Evolutionary conservation across 192 early-diverging fungal species (phyloP).

Genomic region (Gorgonomyces haynaldii): DNA sequence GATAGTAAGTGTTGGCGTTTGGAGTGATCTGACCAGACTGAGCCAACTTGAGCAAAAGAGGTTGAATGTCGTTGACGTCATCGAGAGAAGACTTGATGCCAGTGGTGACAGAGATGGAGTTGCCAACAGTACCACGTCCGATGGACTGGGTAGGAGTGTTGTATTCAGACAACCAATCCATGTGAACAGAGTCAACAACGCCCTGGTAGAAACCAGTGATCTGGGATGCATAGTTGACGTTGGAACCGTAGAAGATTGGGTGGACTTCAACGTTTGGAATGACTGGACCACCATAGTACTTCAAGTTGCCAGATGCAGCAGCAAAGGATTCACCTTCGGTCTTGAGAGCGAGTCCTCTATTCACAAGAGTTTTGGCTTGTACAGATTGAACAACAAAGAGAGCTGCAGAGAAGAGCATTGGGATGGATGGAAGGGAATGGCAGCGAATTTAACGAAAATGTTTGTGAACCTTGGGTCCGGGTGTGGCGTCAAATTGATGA

Average conservation of each 20-base stretch:
- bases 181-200: conserved; percentile 1
- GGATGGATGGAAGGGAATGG: too few relatives aligned
- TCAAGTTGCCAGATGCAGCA: background rate
- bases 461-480: too few relatives aligned
- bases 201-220: conserved; percentile 10
- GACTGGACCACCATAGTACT: conserved; percentile 14
- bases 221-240: conserved; percentile 1
- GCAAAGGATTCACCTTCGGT: too few relatives aligned
- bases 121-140: conserved; percentile 9
- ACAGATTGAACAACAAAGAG: too few relatives aligned
- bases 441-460: too few relatives aligned
- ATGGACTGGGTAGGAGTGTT: conserved; percentile 9
- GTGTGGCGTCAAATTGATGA: too few relatives aligned
- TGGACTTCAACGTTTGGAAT: conserved; percentile 11
- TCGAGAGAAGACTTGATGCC: background rate
- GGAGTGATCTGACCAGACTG: conserved; percentile 3
- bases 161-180: conserved; percentile 11
- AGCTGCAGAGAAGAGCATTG: too few relatives aligned
- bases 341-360: too few relatives aligned
- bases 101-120: background rate
- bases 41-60: background rate
- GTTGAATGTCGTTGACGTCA: conserved; percentile 1
- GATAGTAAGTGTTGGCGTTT: conserved; percentile 22
- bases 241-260: conserved; percentile 5
- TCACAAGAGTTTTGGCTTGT: too few relatives aligned